Evolutionary conservation across 2,329 filamentous ascomycete species (phyloP).

Genomic region (Colletotrichum sp.): DNA sequence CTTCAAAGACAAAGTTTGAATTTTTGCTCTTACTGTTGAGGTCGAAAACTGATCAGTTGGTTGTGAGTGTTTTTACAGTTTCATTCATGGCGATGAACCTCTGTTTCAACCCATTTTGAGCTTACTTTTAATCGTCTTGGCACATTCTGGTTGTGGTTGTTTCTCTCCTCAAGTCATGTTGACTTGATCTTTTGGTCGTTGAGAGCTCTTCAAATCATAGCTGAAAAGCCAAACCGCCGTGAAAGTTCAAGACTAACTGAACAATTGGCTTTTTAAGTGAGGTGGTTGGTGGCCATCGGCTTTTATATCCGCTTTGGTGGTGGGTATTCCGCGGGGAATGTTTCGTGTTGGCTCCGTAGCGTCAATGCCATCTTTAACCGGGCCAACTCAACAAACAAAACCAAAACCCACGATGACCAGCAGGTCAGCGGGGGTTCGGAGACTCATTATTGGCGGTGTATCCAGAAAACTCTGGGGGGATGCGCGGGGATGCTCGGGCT

Average conservation of each 20-base stretch:
- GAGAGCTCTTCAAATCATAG: not conserved
- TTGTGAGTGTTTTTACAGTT: not conserved
- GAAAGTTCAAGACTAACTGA: not conserved
- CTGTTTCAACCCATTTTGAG: not conserved
- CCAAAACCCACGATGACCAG: not conserved
- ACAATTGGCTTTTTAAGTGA: not conserved
- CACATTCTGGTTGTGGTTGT: not conserved
- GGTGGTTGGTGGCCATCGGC: not conserved
- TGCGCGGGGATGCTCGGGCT: not conserved
- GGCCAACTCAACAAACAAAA: not conserved
- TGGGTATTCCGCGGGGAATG: not conserved
- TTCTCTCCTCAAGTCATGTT: not conserved
- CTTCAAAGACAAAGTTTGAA: not conserved
- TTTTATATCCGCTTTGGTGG: not conserved
- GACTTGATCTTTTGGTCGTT: not conserved
- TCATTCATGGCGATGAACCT: not conserved
- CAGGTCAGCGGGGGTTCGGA: not conserved
- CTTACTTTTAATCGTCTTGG: not conserved
- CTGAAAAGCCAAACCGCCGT: not conserved
- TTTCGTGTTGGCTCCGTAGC: not conserved
- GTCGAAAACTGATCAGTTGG: rapidly evolving
- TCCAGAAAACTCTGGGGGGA: not conserved
- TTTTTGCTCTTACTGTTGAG: not conserved
- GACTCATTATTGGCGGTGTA: not conserved
- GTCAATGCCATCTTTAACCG: not conserved